Conservation (phyloP, 2,329 filamentous ascomycete genomes). For the Fusarium musae region DNA sequence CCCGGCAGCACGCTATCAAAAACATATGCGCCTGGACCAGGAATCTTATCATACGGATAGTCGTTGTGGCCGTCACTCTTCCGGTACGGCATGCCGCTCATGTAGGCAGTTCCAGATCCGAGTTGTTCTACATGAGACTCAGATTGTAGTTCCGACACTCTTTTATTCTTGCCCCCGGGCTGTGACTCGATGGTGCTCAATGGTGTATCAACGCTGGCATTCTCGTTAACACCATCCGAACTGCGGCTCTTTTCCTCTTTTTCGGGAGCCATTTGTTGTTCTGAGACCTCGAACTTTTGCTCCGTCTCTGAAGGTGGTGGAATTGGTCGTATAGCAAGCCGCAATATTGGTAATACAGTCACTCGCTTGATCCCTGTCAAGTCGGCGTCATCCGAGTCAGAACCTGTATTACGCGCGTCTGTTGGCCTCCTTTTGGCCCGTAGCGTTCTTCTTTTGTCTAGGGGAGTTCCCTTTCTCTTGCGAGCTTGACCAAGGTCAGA, state of each 20-base stretch:
- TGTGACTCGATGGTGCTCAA: fast-evolving
- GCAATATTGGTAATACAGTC: not conserved
- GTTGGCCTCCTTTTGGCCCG: not conserved
- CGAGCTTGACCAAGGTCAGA: fast-evolving
- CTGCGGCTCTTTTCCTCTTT: fast-evolving
- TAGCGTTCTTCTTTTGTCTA: not conserved
- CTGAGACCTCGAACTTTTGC: fast-evolving
- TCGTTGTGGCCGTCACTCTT: fast-evolving
- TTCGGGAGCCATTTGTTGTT: fast-evolving
- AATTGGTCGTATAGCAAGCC: not conserved
- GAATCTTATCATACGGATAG: fast-evolving
- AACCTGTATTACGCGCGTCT: fast-evolving
- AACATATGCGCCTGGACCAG: not conserved
- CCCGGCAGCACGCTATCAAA: fast-evolving
- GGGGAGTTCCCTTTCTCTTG: fast-evolving
- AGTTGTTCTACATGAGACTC: not conserved
- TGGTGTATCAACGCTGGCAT: fast-evolving
- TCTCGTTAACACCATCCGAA: fast-evolving
- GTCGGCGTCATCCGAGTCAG: not conserved
- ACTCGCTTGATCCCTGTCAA: not conserved
- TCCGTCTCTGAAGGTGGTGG: fast-evolving
- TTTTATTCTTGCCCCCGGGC: fast-evolving
- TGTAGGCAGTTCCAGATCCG: not conserved
- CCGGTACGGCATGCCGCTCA: not conserved
- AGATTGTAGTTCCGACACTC: not conserved